Conservation (phyloP, 2,329 filamentous ascomycete species). For the Graphilbum fragrans region DNA sequence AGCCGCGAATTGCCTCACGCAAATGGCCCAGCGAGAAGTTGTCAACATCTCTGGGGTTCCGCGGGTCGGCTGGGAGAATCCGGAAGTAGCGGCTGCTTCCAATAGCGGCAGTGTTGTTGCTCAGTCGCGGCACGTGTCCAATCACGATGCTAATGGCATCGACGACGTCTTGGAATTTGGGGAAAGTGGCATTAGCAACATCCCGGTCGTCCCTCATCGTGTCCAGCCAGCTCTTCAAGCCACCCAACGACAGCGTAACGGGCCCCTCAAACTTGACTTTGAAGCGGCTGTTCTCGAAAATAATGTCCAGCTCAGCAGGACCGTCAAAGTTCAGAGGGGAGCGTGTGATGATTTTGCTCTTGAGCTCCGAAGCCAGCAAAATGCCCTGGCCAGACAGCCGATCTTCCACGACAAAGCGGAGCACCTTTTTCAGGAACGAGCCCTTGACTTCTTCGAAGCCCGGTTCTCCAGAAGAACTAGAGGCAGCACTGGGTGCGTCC, state of each 20-base stretch:
- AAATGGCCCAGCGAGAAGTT: too few species aligned
- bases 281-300: conserved; percentile 6
- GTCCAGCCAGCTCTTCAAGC: conserved; percentile 30
- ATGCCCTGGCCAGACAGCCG: conserved; percentile 18
- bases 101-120: conserved; percentile 23
- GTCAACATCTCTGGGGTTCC: too few species aligned
- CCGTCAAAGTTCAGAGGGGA: conserved; percentile 1
- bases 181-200: conserved; percentile 25
- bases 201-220: conserved; percentile 26
- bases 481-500: too few species aligned
- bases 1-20: conserved; percentile 32
- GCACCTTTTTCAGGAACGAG: conserved; percentile 7
- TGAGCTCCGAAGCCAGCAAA: conserved; percentile 13
- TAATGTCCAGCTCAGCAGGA: conserved; percentile 2
- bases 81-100: conserved; percentile 39
- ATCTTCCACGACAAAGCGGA: conserved; percentile 17
- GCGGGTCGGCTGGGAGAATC: too few species aligned
- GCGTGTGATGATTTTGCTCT: conserved; percentile 9
- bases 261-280: conserved; percentile 29
- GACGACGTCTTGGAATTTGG: conserved; percentile 34
- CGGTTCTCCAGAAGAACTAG: conserved; percentile 5
- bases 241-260: conserved; percentile 22
- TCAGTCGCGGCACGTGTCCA: conserved; percentile 27
- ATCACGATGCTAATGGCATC: conserved; percentile 41
- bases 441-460: conserved; percentile 7